Conservation (phyloP, 345 rosid species). For the Alliaria petiolata region DNA sequence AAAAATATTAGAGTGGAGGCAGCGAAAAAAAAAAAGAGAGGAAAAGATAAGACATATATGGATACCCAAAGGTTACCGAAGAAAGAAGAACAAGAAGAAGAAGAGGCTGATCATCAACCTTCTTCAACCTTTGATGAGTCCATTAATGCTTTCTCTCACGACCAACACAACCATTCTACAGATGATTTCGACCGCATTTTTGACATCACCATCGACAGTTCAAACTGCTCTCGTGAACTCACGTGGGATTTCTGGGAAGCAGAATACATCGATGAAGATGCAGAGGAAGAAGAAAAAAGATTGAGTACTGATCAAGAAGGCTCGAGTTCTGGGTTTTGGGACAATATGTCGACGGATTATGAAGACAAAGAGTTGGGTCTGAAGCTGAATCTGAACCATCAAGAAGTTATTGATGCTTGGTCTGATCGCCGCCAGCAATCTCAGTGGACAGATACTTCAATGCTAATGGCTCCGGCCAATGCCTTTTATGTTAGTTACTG, state of each 20-base stretch:
- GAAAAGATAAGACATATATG: slow-evolving; percentile 32
- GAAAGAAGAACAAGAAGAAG: slow-evolving; percentile 35
- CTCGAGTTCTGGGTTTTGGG: slow-evolving; percentile 30
- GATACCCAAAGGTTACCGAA: slow-evolving; percentile 23
- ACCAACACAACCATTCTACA: not conserved
- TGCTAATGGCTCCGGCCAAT: slow-evolving; percentile 25
- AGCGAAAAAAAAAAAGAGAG: slow-evolving; percentile 1
- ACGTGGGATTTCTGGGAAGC: slow-evolving; percentile 29
- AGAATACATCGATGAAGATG: slow-evolving; percentile 21
- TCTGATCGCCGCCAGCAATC: slow-evolving; percentile 43
- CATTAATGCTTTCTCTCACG: slow-evolving; percentile 2
- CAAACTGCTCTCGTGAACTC: slow-evolving; percentile 40
- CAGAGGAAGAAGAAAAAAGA: not conserved
- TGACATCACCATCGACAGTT: slow-evolving; percentile 7
- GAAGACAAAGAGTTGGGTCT: slow-evolving; percentile 38
- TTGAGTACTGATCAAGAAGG: slow-evolving; percentile 32
- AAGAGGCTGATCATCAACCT: slow-evolving; percentile 3
- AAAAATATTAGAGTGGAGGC: not conserved
- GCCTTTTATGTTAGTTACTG: slow-evolving; percentile 45
- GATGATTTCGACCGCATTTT: slow-evolving; percentile 20
- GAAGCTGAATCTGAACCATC: slow-evolving; percentile 70
- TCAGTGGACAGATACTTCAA: slow-evolving; percentile 37
- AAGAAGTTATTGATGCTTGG: slow-evolving; percentile 72
- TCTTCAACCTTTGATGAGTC: slow-evolving; percentile 14
- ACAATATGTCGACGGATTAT: slow-evolving; percentile 22